A percentile compares a stretch with the other conserved stretches of the same genome.
Conservation (phyloP, 2,329 filamentous ascomycete genomes). For the Calonectria multiphialidica region DNA sequence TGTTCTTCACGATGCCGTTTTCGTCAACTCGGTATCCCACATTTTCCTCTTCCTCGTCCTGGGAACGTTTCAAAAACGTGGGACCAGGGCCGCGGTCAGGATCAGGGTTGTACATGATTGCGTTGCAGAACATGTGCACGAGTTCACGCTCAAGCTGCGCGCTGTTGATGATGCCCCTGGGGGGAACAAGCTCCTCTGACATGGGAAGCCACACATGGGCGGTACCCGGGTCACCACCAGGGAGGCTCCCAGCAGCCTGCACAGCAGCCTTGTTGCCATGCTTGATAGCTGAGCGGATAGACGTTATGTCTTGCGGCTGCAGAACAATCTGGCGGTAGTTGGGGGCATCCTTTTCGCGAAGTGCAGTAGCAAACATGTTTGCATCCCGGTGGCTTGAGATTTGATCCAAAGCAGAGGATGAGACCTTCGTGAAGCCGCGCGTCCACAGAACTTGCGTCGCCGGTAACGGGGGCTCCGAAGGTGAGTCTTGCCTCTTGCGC, state of each 20-base stretch:
- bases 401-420: constrained; percentile 79
- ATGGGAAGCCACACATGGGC: constrained; percentile 75
- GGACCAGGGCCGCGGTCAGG: constrained; percentile 77
- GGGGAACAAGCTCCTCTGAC: constrained; percentile 83
- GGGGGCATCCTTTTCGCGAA: constrained; percentile 81
- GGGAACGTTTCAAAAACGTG: constrained; percentile 64
- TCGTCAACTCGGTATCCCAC: constrained; percentile 79
- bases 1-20: constrained; percentile 88
- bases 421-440: constrained; percentile 80
- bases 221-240: constrained; percentile 68
- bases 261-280: constrained; percentile 76
- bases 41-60: constrained; percentile 59
- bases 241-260: constrained; percentile 70
- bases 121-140: constrained; percentile 97
- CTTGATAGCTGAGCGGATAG: constrained; percentile 80
- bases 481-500: constrained; percentile 68
- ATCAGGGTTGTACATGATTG: constrained; percentile 97
- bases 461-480: constrained; percentile 62
- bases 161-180: constrained; percentile 92
- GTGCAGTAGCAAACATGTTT: constrained; percentile 82
- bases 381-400: constrained; percentile 82
- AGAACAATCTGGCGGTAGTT: constrained; percentile 81
- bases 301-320: constrained; percentile 82
- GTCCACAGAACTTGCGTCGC: constrained; percentile 80
- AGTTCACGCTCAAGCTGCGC: constrained; percentile 93